Evolutionary conservation across 2,329 filamentous ascomycete genomes (phyloP).

Genomic region (Nemania sp.): DNA sequence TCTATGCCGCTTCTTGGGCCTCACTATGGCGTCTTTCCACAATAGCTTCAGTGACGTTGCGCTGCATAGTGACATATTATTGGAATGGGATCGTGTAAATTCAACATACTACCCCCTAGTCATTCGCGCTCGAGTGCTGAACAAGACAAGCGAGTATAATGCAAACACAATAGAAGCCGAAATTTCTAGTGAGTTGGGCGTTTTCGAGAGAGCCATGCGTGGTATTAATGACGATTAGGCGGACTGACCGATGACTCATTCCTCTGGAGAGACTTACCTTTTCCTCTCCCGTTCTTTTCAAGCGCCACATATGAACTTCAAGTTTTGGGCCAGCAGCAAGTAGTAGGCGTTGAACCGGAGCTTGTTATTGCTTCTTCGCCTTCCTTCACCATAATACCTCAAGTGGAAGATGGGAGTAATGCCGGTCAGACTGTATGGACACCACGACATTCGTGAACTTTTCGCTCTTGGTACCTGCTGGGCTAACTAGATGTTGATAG

Average conservation of each 20-base stretch:
- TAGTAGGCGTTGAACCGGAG: constrained; percentile 16
- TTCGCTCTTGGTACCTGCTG: constrained; percentile 6
- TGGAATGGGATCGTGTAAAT: constrained; percentile 42
- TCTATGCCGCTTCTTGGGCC: neutral
- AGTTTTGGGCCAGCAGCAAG: constrained; percentile 36
- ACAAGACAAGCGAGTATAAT: constrained; percentile 41
- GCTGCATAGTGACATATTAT: constrained; percentile 41
- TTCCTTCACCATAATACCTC: constrained; percentile 38
- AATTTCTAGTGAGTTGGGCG: constrained; percentile 40
- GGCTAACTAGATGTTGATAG: constrained; percentile 18
- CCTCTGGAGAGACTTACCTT: constrained; percentile 43
- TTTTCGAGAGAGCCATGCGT: neutral
- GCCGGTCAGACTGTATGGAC: constrained; percentile 14
- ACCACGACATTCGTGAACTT: neutral
- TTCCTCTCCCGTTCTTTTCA: constrained; percentile 44
- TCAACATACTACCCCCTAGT: constrained; percentile 39
- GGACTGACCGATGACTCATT: constrained; percentile 43
- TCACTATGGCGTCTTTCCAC: constrained; percentile 32
- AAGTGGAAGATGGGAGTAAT: constrained; percentile 5
- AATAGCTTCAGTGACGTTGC: constrained; percentile 39
- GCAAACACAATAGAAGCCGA: constrained; percentile 43
- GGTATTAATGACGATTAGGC: constrained; percentile 31
- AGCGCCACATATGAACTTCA: constrained; percentile 45
- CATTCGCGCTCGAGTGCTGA: constrained; percentile 41
- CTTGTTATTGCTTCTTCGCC: constrained; percentile 40